Evolutionary conservation across 1,284 basidiomycete genomes (phyloP), one percentile per base, ranked within the genome.

Genomic region (Puccinia triticina): DNA sequence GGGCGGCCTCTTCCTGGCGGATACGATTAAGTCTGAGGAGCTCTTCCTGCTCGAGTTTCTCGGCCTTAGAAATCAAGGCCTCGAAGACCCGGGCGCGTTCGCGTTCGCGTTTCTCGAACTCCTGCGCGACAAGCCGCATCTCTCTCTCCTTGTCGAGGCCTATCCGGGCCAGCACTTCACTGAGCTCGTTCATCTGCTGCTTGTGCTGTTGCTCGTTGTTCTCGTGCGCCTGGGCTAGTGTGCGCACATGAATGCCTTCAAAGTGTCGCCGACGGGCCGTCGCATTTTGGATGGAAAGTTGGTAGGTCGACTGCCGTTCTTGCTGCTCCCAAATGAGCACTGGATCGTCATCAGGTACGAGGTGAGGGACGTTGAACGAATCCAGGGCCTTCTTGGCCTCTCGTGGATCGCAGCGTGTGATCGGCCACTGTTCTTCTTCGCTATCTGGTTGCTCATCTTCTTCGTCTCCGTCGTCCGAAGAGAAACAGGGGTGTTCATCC

Each of bases 351-450:
- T 81, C 79, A 32, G 79, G 79, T 32, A 81, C 21, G 57, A 81
- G 10, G 71, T 81, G 57, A 16, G 67, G 55, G 26, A 55, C 50
- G 55, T 50, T 59, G 18, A 50, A 10, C 21, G 64, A 46, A 18
- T 64, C 72, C 16, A 74, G 23, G 18, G 43, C 48, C 21, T 21
- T 67, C 29, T 21, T 40, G 59, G 16, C 10, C 29, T 37, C 18
- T 59, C 48, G 26, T 77, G 57, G 43, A 46, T 80, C 55, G 18
- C 29, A 43, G 32, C 69, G 66, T 21, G 37, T 37, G 53, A 80
- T 80, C 11, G 77, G 77, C 77, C 77, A 80, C 26, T 72, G 50
- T 40, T 80, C 77, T 61, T 80, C 77, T 80, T 80, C 77, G 26
- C 77, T 80, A 72, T 80, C 77, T 21, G 18, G 1, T 57, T 71